Conservation (phyloP, 2,329 filamentous ascomycete species). For the Beauveria sp. region DNA sequence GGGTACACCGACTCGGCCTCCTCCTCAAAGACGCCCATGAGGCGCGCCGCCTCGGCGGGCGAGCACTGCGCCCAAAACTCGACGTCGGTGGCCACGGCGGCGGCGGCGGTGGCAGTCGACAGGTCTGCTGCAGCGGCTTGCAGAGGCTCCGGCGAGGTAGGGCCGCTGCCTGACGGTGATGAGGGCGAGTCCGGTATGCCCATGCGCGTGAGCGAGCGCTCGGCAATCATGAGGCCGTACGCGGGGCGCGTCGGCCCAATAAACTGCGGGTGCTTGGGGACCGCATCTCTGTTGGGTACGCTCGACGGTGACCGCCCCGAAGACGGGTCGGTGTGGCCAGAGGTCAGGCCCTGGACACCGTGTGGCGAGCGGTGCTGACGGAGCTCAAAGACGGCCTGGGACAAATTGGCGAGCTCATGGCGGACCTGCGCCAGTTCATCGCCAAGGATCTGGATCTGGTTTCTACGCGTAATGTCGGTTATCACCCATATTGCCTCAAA, state of each 20-base stretch:
- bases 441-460: slow-evolving; percentile 17
- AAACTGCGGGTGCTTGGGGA: slow-evolving; percentile 27
- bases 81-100: slow-evolving; percentile 9
- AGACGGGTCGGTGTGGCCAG: slow-evolving; percentile 1
- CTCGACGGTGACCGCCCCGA: slow-evolving; percentile 9
- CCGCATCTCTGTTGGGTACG: slow-evolving; percentile 11
- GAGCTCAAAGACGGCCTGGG: slow-evolving; percentile 21
- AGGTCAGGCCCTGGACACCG: background rate
- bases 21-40: slow-evolving; percentile 31
- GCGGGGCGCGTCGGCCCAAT: slow-evolving; percentile 29
- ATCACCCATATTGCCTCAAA: background rate
- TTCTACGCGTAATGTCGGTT: background rate
- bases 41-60: slow-evolving; percentile 21
- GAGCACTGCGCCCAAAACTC: slow-evolving; percentile 20
- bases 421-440: slow-evolving; percentile 23
- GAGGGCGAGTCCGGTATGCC: slow-evolving; percentile 21
- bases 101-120: slow-evolving; percentile 14
- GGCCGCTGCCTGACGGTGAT: background rate
- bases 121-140: slow-evolving; percentile 15
- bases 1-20: slow-evolving; percentile 32
- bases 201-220: slow-evolving; percentile 28
- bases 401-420: slow-evolving; percentile 23
- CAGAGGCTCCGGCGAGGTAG: slow-evolving; percentile 14
- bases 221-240: slow-evolving; percentile 27
- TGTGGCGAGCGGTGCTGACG: slow-evolving; percentile 14